These are phyloP conservation scores for Cadophora malorum DNA, from an alignment of 2,329 filamentous ascomycete genomes.

Conservation along the genomic window DNA sequence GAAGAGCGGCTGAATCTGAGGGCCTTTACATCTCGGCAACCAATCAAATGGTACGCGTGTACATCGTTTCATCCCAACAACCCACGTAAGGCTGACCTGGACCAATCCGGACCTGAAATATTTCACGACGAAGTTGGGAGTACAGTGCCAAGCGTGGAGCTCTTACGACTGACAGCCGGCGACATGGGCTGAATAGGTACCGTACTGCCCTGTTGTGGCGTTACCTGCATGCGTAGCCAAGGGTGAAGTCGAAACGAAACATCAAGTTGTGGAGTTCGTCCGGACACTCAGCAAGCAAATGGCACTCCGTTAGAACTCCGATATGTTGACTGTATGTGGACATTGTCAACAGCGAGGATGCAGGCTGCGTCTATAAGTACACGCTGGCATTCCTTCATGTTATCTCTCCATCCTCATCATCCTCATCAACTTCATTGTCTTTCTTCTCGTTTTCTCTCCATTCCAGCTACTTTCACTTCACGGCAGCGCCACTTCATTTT, in stretches of 20 bases:
- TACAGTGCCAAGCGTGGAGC: conserved; percentile 5
- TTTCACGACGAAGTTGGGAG: background rate
- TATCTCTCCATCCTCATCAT: conserved; percentile 18
- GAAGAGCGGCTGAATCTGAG: background rate
- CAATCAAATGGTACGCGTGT: conserved; percentile 9
- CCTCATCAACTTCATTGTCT: conserved; percentile 16
- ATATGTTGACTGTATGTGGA: background rate
- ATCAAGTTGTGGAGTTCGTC: conserved; percentile 18
- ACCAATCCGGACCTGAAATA: background rate
- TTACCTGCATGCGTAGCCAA: conserved; percentile 17
- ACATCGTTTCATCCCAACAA: conserved; percentile 12
- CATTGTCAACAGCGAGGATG: background rate
- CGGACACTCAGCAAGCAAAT: background rate
- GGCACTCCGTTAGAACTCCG: background rate
- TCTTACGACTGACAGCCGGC: conserved; percentile 20
- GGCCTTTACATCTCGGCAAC: background rate
- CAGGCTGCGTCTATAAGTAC: conserved; percentile 20
- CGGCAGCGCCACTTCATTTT: conserved; percentile 14
- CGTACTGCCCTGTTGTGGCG: background rate
- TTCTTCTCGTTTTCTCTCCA: background rate
- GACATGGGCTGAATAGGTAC: background rate
- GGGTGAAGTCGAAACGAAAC: conserved; percentile 21
- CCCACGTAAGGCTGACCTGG: background rate
- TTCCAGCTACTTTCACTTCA: conserved; percentile 1
- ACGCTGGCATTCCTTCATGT: background rate